phyloP scores from a whole-genome alignment of 1,139 yeast genomes.

The Suhomyces bokatorum region DNA sequence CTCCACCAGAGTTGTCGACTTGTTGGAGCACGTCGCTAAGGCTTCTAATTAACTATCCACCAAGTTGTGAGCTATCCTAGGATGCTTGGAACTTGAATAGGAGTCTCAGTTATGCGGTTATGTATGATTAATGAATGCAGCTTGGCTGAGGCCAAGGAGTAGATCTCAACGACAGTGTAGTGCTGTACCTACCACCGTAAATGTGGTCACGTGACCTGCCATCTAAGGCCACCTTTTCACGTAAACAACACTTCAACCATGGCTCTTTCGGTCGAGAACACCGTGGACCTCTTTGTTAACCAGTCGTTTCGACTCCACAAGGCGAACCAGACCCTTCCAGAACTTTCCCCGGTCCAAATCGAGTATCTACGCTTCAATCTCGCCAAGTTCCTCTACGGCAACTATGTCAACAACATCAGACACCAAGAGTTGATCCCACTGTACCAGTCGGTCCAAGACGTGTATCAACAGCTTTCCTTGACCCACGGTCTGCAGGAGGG shows the following conservation, averaged over 20 bases:
- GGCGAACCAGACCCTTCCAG: slow-evolving; percentile 5
- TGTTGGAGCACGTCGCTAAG: slow-evolving; percentile 72
- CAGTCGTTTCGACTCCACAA: slow-evolving; percentile 19
- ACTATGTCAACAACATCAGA: slow-evolving; percentile 6
- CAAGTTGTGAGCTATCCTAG: slow-evolving; percentile 14
- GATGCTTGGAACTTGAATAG: slow-evolving; percentile 8
- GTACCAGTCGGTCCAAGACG: slow-evolving; percentile 14
- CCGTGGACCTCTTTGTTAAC: slow-evolving; percentile 13
- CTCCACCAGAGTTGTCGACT: slow-evolving; percentile 90
- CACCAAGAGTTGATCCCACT: slow-evolving; percentile 15
- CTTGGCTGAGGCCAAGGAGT: slow-evolving; percentile 7
- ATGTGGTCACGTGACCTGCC: neutral
- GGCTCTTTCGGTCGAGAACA: slow-evolving; percentile 1
- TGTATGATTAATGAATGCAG: slow-evolving; percentile 10
- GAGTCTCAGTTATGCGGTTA: slow-evolving; percentile 3
- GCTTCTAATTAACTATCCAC: slow-evolving; percentile 20
- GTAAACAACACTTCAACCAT: neutral
- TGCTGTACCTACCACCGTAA: neutral
- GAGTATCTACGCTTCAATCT: slow-evolving; percentile 12
- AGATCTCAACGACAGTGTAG: neutral
- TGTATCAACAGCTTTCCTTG: slow-evolving; percentile 11
- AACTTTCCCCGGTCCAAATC: slow-evolving; percentile 8
- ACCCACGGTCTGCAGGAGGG: slow-evolving; percentile 6
- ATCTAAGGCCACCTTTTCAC: too few species aligned
- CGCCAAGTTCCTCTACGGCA: slow-evolving; percentile 8